A percentile compares a stretch with the other conserved stretches of the same genome.
Conservation (phyloP, 805 yeast genomes). For the Zygotorulaspora sp. region DNA sequence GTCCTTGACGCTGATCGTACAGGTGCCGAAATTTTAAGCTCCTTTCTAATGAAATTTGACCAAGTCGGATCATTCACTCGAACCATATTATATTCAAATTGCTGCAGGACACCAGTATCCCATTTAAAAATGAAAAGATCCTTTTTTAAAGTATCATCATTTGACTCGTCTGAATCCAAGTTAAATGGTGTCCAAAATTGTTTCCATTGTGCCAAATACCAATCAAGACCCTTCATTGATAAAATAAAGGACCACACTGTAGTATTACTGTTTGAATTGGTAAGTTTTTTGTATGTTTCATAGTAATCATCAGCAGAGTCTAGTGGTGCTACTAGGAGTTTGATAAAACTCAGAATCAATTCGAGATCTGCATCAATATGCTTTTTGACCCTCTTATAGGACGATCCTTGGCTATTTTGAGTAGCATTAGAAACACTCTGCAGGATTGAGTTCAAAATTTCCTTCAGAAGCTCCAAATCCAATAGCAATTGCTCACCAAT, state of each 20-base stretch:
- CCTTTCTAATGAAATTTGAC: conserved; percentile 27
- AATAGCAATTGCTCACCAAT: conserved; percentile 76
- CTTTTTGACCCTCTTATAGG: conserved; percentile 26
- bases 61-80: conserved; percentile 30
- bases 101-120: conserved; percentile 15
- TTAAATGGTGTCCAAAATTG: conserved; percentile 25
- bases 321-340: conserved; percentile 30
- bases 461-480: conserved; percentile 65
- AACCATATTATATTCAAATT: conserved; percentile 23
- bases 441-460: conserved; percentile 37
- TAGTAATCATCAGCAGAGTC: conserved; percentile 45
- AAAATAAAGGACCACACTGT: conserved; percentile 32
- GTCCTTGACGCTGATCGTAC: conserved; percentile 11
- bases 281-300: conserved; percentile 33
- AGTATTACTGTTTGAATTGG: conserved; percentile 24
- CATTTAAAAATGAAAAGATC: conserved; percentile 23
- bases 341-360: conserved; percentile 20
- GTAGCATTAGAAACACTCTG: conserved; percentile 20
- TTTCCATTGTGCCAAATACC: conserved; percentile 34
- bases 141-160: conserved; percentile 5
- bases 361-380: conserved; percentile 26
- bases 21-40: conserved; percentile 21
- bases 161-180: conserved; percentile 11
- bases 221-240: conserved; percentile 28
- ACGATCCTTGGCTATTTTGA: conserved; percentile 16